Evolutionary conservation across 352 stramenopile genomes (phyloP).

Genomic region (Pythium brachiatum): DNA sequence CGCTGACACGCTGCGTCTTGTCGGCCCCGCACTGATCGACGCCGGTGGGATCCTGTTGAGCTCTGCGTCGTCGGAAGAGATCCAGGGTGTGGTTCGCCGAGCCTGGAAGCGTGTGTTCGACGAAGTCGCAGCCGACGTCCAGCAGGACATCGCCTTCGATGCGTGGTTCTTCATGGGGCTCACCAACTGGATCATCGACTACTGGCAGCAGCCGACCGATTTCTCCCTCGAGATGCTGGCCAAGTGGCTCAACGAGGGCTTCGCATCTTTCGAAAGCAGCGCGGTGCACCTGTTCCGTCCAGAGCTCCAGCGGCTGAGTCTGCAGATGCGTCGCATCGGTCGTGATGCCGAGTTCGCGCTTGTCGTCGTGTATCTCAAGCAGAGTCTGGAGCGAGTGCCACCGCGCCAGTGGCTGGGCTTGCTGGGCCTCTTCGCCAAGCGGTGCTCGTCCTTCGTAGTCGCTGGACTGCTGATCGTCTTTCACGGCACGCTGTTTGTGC

Average conservation of each 20-base stretch:
- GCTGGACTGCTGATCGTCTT: conserved; percentile 48
- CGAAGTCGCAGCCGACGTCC: conserved; percentile 48
- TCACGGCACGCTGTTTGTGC: conserved; percentile 48
- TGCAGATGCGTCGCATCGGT: conserved; percentile 43
- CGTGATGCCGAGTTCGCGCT: conserved; percentile 48
- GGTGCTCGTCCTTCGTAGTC: conserved; percentile 61
- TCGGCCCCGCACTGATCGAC: conserved; percentile 64
- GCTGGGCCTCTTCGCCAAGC: conserved; percentile 52
- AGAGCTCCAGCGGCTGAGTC: conserved; percentile 46
- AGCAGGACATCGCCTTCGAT: conserved; percentile 65
- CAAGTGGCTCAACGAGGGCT: conserved; percentile 53
- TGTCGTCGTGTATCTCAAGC: conserved; percentile 64
- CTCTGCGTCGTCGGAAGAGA: conserved; percentile 39
- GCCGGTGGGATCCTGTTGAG: conserved; percentile 57
- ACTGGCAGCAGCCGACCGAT: conserved; percentile 78
- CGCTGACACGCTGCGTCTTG: conserved; percentile 42
- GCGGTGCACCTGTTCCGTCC: conserved; percentile 50
- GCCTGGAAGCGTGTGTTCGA: conserved; percentile 49
- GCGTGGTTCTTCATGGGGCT: conserved; percentile 68
- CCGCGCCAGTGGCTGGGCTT: conserved; percentile 34
- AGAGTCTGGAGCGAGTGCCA: conserved; percentile 50
- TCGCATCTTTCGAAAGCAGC: conserved; percentile 50
- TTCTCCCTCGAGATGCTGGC: conserved; percentile 72
- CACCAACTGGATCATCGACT: conserved; percentile 69
- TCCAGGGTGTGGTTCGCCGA: conserved; percentile 38